Evolutionary conservation across 768 basidiomycete species (phyloP), one percentile per base, ranked within the genome.

Genomic region (Rhodosporidiobolus sp.): DNA sequence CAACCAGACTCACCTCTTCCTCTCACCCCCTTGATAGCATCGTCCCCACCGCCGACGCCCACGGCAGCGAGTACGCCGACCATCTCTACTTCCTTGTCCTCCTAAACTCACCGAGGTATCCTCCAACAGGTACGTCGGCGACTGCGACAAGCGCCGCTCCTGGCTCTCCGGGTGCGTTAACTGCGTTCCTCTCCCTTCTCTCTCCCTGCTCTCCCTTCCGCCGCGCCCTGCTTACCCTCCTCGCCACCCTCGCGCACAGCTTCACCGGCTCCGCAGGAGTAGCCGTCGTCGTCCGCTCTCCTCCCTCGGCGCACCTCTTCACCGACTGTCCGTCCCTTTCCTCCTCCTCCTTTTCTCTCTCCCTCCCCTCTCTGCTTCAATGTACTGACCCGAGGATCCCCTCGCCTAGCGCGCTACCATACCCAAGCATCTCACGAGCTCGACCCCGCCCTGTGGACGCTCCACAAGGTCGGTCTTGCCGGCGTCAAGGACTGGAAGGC

Each of bases 401-500:
- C 58, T 4, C 43, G n/a, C 59, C 4, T 32, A 75, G 73, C 69
- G 19, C 70, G 79, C 12, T 79, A 79, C 67, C 70, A 61, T 49
- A 55, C 68, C 32, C 78, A 78, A 55, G 77, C 75, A 2, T 34
- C 20, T 0, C 67, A 76, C 20, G 52, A 79, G 63, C 60, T 79
- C 35, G 76, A 74, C 53, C 32, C 20, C 26, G n/a, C 32, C 4
- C 88, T 91, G 78, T 95, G 92, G 92, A 82, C 83, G 24, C 63
- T 92, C 30, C 83, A 92, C 45, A 82, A 82, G 56, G 86, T 87
- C 19, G 80, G 92, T 9, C 86, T 20, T 79, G 82, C 7, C 61
- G 85, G 83, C 5, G 87, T 88, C 4, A 87, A 85, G 76, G 87
- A 89, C 77, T 93, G 91, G 91, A 84, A 88, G 46, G 89, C 90